Conservation (phyloP, 192 early-diverging fungal species). For the Neocallimastix lanati region DNA sequence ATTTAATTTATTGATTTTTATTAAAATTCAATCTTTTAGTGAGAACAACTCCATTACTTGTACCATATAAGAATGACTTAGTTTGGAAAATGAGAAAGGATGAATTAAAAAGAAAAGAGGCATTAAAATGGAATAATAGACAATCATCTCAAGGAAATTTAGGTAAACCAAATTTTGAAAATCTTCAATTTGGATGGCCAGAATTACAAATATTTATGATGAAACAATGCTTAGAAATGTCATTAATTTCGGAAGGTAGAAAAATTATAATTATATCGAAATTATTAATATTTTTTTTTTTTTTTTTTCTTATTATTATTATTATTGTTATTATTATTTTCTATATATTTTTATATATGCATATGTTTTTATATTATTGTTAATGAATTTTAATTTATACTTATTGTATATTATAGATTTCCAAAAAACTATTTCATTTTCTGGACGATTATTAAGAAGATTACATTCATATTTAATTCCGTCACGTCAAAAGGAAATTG, state of each 20-base stretch:
- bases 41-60: background rate
- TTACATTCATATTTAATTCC: background rate
- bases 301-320: too few species aligned
- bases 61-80: constrained; percentile 2
- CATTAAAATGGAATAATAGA: background rate
- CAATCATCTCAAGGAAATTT: background rate
- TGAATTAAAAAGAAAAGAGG: constrained; percentile 18
- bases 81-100: constrained; percentile 21
- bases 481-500: background rate
- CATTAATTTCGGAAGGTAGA: background rate
- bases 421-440: background rate
- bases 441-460: background rate
- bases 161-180: background rate
- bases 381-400: too few species aligned
- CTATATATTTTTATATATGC: too few species aligned
- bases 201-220: constrained; percentile 57
- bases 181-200: constrained; percentile 49
- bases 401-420: background rate
- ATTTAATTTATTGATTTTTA: too few species aligned
- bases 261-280: too few species aligned
- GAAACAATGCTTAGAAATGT: constrained; percentile 28
- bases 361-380: too few species aligned
- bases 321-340: too few species aligned
- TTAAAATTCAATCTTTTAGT: too few species aligned
- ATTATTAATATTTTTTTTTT: too few species aligned